Evolutionary conservation across 1,284 basidiomycete genomes (phyloP), one percentile per base, ranked within the genome.

Genomic region (Austropuccinia psidii): DNA sequence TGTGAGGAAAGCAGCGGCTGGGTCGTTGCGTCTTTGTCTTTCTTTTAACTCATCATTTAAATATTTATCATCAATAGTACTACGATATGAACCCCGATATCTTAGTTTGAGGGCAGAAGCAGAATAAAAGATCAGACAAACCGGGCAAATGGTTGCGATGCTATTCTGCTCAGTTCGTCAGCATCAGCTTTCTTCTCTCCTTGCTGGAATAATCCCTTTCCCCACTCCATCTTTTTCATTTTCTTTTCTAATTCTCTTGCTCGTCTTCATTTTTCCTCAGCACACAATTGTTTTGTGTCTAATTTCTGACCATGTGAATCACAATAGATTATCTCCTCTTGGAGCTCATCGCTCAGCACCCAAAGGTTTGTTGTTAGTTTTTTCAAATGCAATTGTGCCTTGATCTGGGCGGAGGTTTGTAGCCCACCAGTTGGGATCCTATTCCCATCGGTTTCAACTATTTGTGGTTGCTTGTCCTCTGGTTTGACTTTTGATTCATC

Each of bases 221-320:
- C 91, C 96, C 96, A 98, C 79, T 94, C 90, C 88, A 93, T 90
- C 83, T 92, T 93, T 80, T 88, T 85, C 67, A 88, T 89, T 79
- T 93, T 90, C 80, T 87, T 88, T 81, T 93, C 88, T 80, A 91
- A 87, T 75, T 85, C 83, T 79, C 91, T 89, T 33, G 89, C 84
- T 79, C 92, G 91, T 79, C 86, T 81, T 76, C 87, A 82, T 58
- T 88, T 88, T 43, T 90, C 90, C 77, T 94, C 91, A 19, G 89
- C 93, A 62, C 86, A 86, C 47, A 89, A 89, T 0, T 89, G 86
- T 78, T 90, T 90, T 58, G 90, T 86, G 78, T 98, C 93, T 69
- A 98, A 90, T 81, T 90, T 89, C 77, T 89, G 86, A 21, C 96
- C 96, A 8, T 86, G 85, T 19, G 88, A 83, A 81, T 98, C 95